Evolutionary conservation across 1,139 yeast species (phyloP).

Genomic region (Yarrowia galli): DNA sequence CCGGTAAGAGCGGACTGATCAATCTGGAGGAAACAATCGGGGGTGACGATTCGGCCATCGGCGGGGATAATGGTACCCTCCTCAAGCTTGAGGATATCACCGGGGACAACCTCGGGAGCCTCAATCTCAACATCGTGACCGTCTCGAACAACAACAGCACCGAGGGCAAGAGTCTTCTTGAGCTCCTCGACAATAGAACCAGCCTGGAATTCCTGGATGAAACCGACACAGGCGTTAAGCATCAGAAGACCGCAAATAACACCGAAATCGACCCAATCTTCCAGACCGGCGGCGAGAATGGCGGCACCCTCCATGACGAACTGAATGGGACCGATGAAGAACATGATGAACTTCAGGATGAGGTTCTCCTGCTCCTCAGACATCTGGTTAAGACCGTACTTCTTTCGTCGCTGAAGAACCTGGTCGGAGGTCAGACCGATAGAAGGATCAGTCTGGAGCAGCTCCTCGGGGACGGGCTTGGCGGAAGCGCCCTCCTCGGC

Average conservation of each 20-base stretch:
- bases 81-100: conserved; percentile 78
- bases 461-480: conserved; percentile 86
- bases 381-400: conserved; percentile 93
- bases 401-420: conserved; percentile 86
- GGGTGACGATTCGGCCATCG: conserved; percentile 92
- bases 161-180: conserved; percentile 54
- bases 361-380: conserved; percentile 89
- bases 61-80: conserved; percentile 86
- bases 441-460: conserved; percentile 84
- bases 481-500: conserved; percentile 53
- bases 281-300: conserved; percentile 95
- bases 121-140: conserved; percentile 67
- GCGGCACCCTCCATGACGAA: conserved; percentile 99
- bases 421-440: conserved; percentile 84
- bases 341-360: conserved; percentile 83
- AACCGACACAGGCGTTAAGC: conserved; percentile 94
- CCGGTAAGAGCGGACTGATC: conserved; percentile 99
- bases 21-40: conserved; percentile 87
- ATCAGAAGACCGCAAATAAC: conserved; percentile 88
- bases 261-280: conserved; percentile 99
- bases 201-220: conserved; percentile 87
- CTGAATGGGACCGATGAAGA: conserved; percentile 97
- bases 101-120: conserved; percentile 78
- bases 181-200: conserved; percentile 58
- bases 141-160: conserved; percentile 71